Evolutionary conservation across 2,329 filamentous ascomycete genomes (phyloP), one percentile per base, ranked within the genome.

Genomic region (Neospermospora avenae): DNA sequence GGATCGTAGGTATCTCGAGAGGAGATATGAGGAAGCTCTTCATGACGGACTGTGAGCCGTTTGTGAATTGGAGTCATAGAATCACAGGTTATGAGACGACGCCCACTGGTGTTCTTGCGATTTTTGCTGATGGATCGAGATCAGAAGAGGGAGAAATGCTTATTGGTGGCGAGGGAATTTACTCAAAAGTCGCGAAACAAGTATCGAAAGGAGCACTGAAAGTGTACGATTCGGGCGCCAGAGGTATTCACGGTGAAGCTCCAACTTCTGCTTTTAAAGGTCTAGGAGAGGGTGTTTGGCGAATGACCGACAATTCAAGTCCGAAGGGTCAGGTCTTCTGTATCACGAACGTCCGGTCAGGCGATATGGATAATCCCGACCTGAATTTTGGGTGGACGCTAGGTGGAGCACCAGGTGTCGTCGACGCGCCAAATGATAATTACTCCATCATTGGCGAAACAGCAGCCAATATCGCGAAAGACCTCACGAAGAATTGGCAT

Each of bases 161-260:
- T 10, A 69, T 88, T 10, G 85, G 78, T 2, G 85, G 84, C 3
- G 86, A 89, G 51, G 85, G 86, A 11, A 81, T 87, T 42, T 81
- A 83, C 67, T 87, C 84, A 8, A 77, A 77, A 54, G 77, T 88
- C 13, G 83, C 84, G 0, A 80, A 78, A 65, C 84, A 88, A 72
- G 73, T 87, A 3, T 84, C 82, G 0, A 74, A 75, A 3, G 84
- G 83, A 1, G 79, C 74, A 52, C 70, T 87, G 48, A 87, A 85
- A 70, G 80, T 84, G 4, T 88, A 81, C 68, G 85, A 88, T 65
- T 83, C 84, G 0, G 84, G 85, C 3, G 81, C 84, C 0, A 73
- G 85, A 51, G 84, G 84, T 1, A 87, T 88, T 24, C 85, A 88
- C 65, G 86, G 85, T 0, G 84, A 87, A 69, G 84, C 86, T 7